Conservation (phyloP, 78 protist genomes). For the Dictyostelium firmibasis region DNA sequence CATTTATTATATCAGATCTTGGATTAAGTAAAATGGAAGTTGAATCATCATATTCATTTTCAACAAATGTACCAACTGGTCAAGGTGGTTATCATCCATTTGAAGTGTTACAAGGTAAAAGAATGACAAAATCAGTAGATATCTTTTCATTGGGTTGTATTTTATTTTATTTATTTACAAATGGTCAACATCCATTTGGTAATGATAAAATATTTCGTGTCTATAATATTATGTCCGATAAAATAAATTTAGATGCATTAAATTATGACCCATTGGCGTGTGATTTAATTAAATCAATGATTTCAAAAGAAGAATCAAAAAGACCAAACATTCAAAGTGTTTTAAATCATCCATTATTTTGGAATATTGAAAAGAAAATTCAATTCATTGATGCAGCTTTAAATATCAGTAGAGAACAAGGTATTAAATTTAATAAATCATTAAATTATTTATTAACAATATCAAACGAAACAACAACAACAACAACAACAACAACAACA, state of each 20-base stretch:
- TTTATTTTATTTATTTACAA: not conserved
- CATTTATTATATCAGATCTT: constrained; percentile 30
- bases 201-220: constrained; percentile 29
- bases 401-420: not conserved
- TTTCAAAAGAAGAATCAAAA: not conserved
- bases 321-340: constrained; percentile 21
- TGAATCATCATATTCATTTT: not conserved
- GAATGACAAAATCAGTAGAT: constrained; percentile 54
- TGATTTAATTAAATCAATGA: constrained; percentile 37
- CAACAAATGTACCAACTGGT: constrained; percentile 40
- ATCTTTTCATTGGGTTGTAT: constrained; percentile 66
- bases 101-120: constrained; percentile 13
- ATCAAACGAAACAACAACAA: not conserved
- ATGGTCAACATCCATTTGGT: constrained; percentile 75
- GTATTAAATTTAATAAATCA: not conserved
- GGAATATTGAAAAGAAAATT: not conserved
- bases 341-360: constrained; percentile 42
- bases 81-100: constrained; percentile 61
- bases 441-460: not conserved
- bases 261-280: not conserved
- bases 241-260: not conserved
- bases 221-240: constrained; percentile 2
- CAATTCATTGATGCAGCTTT: constrained; percentile 9
- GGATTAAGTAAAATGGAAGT: constrained; percentile 63
- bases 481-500: too few species aligned